phyloP scores from a whole-genome alignment of 257 asterid genomes.

The Henckelia pumila region DNA sequence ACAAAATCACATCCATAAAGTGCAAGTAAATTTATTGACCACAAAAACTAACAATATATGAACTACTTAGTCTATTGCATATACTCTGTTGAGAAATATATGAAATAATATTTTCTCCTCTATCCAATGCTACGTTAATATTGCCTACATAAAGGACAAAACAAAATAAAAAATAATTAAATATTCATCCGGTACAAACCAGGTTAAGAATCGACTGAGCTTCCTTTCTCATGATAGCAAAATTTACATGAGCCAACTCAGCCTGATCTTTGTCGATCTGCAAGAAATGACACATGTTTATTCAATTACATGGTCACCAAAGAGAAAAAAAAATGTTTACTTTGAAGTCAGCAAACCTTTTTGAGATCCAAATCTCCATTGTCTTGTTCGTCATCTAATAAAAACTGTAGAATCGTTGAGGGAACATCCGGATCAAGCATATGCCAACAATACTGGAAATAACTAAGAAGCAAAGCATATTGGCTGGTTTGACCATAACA shows the following conservation, averaged over 20 bases:
- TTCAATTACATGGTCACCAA: constrained; percentile 4
- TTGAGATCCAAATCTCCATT: constrained; percentile 72
- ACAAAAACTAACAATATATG: too few relatives aligned
- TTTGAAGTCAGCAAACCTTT: constrained; percentile 52
- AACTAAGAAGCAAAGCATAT: constrained; percentile 92
- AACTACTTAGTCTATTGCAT: too few relatives aligned
- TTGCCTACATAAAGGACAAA: background rate
- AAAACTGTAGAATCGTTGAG: constrained; percentile 59
- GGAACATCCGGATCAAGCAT: constrained; percentile 89
- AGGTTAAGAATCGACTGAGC: constrained; percentile 71
- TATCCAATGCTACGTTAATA: too few relatives aligned
- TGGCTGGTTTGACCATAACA: constrained; percentile 57
- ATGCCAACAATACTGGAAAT: constrained; percentile 91
- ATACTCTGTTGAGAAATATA: too few relatives aligned
- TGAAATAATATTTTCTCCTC: too few relatives aligned
- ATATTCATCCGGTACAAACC: constrained; percentile 45
- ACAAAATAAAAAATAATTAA: background rate
- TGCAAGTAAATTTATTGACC: too few relatives aligned
- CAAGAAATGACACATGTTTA: constrained; percentile 22
- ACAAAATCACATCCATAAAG: too few relatives aligned
- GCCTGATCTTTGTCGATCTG: constrained; percentile 91
- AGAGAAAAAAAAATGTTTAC: constrained; percentile 20
- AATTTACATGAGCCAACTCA: constrained; percentile 72
- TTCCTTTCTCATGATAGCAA: constrained; percentile 77
- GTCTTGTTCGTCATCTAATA: constrained; percentile 73